Evolutionary conservation across 257 asterid genomes (phyloP).

Genomic region (Solanum clarkiae): DNA sequence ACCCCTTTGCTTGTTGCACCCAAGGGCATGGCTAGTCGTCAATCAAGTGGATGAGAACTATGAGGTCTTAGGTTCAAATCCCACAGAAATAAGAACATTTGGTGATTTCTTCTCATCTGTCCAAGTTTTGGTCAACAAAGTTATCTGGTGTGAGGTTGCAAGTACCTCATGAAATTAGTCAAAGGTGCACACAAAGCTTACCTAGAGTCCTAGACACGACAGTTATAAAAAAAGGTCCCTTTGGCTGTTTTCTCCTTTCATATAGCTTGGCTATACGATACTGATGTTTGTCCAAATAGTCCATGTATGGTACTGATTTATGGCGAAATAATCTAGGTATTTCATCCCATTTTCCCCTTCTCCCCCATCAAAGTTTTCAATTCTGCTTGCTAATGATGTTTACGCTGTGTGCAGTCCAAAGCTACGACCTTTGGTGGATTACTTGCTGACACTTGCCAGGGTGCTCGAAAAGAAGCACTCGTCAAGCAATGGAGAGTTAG

Average conservation of each 20-base stretch:
- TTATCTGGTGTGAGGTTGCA: too few species aligned
- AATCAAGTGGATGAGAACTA: too few species aligned
- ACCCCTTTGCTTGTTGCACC: too few species aligned
- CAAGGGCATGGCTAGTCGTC: too few species aligned
- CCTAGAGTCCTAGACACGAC: too few species aligned
- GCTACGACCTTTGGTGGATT: conserved; percentile 72
- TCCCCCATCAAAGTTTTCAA: background rate
- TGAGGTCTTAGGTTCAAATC: too few species aligned
- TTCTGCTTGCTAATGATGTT: background rate
- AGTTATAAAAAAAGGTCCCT: background rate
- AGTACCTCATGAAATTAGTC: too few species aligned
- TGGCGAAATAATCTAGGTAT: background rate
- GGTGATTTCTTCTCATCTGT: too few species aligned
- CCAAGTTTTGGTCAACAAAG: too few species aligned
- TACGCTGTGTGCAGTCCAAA: conserved; percentile 26
- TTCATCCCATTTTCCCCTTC: background rate
- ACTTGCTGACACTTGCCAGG: conserved; percentile 50
- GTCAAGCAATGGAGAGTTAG: conserved; percentile 28
- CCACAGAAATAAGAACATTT: too few species aligned
- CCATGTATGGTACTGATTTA: background rate
- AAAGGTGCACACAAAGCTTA: too few species aligned
- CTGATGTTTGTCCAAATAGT: background rate
- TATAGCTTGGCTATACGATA: background rate
- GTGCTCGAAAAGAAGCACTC: conserved; percentile 40
- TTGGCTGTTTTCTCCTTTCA: background rate